phyloP scores from a whole-genome alignment of 202 grass and related monocot genomes.

The Brachypodium distachyon region DNA sequence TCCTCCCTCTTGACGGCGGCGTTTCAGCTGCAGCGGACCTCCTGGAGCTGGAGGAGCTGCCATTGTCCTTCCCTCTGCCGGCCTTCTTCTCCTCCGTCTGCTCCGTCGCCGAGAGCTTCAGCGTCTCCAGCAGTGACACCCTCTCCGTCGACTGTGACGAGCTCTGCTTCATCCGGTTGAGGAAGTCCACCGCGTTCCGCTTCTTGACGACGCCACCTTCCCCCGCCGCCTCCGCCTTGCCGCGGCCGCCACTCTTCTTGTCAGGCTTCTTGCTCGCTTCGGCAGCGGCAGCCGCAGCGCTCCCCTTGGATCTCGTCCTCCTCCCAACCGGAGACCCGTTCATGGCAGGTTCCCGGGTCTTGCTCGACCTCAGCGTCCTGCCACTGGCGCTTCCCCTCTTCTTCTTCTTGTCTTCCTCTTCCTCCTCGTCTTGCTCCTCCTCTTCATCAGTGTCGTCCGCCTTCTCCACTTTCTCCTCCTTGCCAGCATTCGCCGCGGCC shows the following conservation, averaged over 20 bases:
- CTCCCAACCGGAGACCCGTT: conserved; percentile 25
- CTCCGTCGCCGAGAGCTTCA: conserved; percentile 37
- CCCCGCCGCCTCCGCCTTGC: neutral
- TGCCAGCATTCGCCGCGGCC: neutral
- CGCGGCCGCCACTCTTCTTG: conserved; percentile 30
- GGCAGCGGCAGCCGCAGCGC: neutral
- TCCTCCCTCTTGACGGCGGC: conserved; percentile 23
- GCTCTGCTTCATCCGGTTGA: conserved; percentile 69
- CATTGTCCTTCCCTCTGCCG: too few relatives aligned
- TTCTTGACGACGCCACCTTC: conserved; percentile 40
- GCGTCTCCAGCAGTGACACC: conserved; percentile 40
- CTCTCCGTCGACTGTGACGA: conserved; percentile 33
- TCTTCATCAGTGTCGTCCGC: neutral
- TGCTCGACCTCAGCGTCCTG: conserved; percentile 47
- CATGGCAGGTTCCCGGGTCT: conserved; percentile 30
- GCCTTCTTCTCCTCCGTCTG: conserved; percentile 46
- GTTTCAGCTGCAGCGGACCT: conserved; percentile 11
- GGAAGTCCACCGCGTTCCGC: conserved; percentile 59
- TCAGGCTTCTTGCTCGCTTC: conserved; percentile 34
- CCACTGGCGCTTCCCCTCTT: conserved; percentile 25
- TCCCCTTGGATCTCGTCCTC: conserved; percentile 11
- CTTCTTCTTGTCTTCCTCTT: neutral
- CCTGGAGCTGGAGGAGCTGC: conserved; percentile 19
- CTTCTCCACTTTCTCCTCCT: conserved; percentile 43
- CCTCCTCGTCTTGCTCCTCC: conserved; percentile 12